Evolutionary conservation across 805 yeast species (phyloP), one percentile per base, ranked within the genome.

Genomic region (Alloascoidea hylecoeti): DNA sequence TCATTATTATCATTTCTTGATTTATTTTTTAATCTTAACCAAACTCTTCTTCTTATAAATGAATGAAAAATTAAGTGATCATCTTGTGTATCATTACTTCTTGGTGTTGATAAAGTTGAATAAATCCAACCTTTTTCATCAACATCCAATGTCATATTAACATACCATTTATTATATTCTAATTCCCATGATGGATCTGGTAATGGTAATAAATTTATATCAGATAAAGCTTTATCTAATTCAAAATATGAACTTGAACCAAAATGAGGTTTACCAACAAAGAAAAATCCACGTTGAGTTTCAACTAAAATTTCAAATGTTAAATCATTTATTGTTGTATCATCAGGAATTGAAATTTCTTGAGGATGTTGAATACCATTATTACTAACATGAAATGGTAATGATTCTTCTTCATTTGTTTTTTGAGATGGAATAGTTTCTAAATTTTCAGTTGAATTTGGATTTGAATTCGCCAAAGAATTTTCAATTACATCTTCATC

Each of bases 131-230:
- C 30, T n/a, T 23, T 23, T 23, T 9, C 13, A 23, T 23, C 30
- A 23, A 23, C 30, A 9, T n/a, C 30, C 9, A 9, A 9, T 9
- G 30, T 9, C 30, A 23, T 23, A n/a, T 23, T 23, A 9, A 23
- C 30, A 23, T 23, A 23, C 30, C 30, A 23, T 23, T 23, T 23
- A n/a, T 23, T 23, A 9, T 9, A n/a, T n/a, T 23, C 30, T 23
- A 23, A 23, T 23, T 23, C 13, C 30, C 30, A 23, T 23, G 30
- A 23, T n/a, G 30, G 30, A 23, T 23, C 30, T n/a, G 30, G 30
- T 9, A 23, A n/a, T 23, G 30, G 30, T 9, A 9, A 9, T n/a
- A 23, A 23, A 23, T 23, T 23, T n/a, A 23, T n/a, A n/a, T 23
- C 30, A 23, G 13, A 9, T 9, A 23, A n/a, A 23, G 30, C 30